A percentile compares a stretch with the other conserved stretches of the same genome.
Evolutionary conservation across 164 flowering plant genomes (phyloP).

Genomic region (Malania oleifera): DNA sequence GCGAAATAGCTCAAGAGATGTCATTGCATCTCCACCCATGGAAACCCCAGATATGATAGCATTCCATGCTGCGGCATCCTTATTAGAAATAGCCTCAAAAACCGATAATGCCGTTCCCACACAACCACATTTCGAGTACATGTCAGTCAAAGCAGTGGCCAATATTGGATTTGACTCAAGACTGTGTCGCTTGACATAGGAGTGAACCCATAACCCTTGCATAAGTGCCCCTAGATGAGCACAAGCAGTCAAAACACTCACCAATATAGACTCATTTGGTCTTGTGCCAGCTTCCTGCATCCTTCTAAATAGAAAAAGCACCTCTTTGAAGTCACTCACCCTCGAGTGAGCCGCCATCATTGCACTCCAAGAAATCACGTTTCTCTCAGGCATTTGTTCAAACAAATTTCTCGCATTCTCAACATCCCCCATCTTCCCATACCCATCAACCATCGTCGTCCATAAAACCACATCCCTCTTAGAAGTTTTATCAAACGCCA

Average conservation of each 20-base stretch:
- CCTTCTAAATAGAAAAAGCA: constrained; percentile 34
- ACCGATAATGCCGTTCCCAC: constrained; percentile 43
- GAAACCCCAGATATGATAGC: constrained; percentile 62
- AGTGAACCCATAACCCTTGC: constrained; percentile 64
- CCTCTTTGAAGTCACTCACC: constrained; percentile 45
- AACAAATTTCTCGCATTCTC: constrained; percentile 42
- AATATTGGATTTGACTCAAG: constrained; percentile 36
- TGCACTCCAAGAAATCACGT: constrained; percentile 61
- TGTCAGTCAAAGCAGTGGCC: constrained; percentile 62
- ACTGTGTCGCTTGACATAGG: constrained; percentile 30
- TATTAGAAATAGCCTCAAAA: constrained; percentile 42
- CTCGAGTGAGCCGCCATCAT: constrained; percentile 56
- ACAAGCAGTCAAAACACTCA: constrained; percentile 56
- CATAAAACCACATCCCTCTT: constrained; percentile 58
- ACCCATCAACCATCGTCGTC: constrained; percentile 66
- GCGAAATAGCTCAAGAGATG: constrained; percentile 42
- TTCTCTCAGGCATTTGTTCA: constrained; percentile 56
- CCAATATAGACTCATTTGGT: constrained; percentile 60
- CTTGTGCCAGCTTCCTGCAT: constrained; percentile 42
- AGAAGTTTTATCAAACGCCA: constrained; percentile 43
- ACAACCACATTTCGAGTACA: constrained; percentile 66
- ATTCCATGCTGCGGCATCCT: constrained; percentile 64
- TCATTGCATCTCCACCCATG: constrained; percentile 42
- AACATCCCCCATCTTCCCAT: constrained; percentile 53
- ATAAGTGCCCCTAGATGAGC: constrained; percentile 61